Percentiles rank a stretch among this genome's conserved stretches.
Evolutionary conservation across 192 early-diverging fungal species (phyloP).

Genomic region (Gonapodya prolifera): DNA sequence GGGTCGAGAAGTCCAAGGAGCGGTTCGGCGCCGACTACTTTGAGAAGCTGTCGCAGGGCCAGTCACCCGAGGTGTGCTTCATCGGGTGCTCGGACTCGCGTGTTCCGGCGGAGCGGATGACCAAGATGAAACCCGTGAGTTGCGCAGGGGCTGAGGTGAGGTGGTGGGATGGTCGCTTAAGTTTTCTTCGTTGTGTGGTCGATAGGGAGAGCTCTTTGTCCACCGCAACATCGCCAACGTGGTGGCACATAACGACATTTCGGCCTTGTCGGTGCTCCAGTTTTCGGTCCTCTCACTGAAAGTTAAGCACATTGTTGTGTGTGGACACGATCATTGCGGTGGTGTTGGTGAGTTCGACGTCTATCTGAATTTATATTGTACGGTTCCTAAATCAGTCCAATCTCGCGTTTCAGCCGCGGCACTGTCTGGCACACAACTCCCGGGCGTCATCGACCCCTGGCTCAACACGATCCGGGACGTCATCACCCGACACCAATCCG

Average conservation of each 20-base stretch:
- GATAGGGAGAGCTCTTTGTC: slow-evolving; percentile 82
- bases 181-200: slow-evolving; percentile 14
- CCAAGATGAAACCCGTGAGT: background rate
- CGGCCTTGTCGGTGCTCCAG: slow-evolving; percentile 71
- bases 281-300: slow-evolving; percentile 83
- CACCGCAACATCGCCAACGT: slow-evolving; percentile 97
- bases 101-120: slow-evolving; percentile 68
- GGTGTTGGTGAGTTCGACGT: background rate
- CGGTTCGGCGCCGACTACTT: slow-evolving; percentile 43
- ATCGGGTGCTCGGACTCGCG: slow-evolving; percentile 89
- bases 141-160: no score
- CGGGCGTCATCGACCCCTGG: background rate
- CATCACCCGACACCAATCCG: background rate
- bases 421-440: background rate
- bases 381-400: no score
- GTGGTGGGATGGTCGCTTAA: background rate
- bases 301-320: slow-evolving; percentile 83
- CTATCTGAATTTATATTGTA: no score
- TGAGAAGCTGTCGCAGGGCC: slow-evolving; percentile 51
- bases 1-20: background rate
- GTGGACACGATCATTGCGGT: background rate
- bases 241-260: slow-evolving; percentile 67
- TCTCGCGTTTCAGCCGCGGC: background rate
- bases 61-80: slow-evolving; percentile 78
- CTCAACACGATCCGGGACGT: background rate